Base-by-base conservation (phyloP, 2,329 filamentous ascomycete genomes). In the Thyridium curvatum region DNA sequence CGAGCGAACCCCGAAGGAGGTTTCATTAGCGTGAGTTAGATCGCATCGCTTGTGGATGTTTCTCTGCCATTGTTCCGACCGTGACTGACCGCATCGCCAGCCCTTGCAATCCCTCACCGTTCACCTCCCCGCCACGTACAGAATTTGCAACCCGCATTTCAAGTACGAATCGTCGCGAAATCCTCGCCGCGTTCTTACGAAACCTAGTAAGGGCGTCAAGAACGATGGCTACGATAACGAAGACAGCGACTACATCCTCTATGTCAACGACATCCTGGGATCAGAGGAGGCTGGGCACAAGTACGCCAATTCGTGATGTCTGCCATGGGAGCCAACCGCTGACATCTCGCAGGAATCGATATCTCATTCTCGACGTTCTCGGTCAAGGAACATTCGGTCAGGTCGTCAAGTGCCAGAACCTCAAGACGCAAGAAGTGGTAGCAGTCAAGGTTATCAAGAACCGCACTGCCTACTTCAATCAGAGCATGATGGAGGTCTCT, bases 401-500 rank as follows among this genome's bases (percentile, higher is more conserved):
- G 66, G 93, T 98, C 26, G 93, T 98, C 44, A 98, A 98, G 63
- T 98, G 93, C 59, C 93, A 98, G 62, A 98, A 98, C 54, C 66
- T 98, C 52, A 96, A 95, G 67, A 97, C 93, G 1, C 90, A 96
- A 60, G 93, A 98, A 64, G 93, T 98, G 30, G 93, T 98, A 33
- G 93, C 93, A 4, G 93, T 98, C 50, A 98, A 98, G 66, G 93
- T 98, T 39, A 93, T 98, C 68, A 98, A 98, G 68, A 98, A 98
- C 64, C 83, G 91, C 54, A 98, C 93, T 2, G 93, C 93, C 30
- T 98, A 98, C 62, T 98, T 98, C 70, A 98, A 98, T 59, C 93
- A 98, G 64, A 97, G 93, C 62, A 98, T 98, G 93, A 98, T 98
- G 93, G 93, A 98, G 60, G 93, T 98, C 26, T 98, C 93, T 2